Conservation (phyloP, 768 basidiomycete genomes). For the Dioszegia crocea region DNA sequence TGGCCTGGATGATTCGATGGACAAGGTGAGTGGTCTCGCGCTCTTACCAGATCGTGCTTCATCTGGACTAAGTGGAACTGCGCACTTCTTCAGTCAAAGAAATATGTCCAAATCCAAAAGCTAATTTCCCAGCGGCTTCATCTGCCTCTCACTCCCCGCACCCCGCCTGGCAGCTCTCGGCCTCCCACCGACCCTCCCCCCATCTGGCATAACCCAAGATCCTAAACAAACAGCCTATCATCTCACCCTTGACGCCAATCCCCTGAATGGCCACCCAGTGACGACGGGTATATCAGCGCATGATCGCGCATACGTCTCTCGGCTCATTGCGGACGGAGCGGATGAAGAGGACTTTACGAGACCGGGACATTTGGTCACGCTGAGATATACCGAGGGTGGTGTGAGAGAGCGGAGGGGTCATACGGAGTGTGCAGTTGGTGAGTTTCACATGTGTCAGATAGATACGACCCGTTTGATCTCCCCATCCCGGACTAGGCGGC, state of each 20-base stretch:
- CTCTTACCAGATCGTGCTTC: background rate
- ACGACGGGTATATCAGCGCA: slow-evolving; percentile 96
- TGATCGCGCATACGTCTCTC: slow-evolving; percentile 82
- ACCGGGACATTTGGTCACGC: slow-evolving; percentile 92
- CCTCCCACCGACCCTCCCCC: slow-evolving; percentile 58
- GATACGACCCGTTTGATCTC: too few relatives aligned
- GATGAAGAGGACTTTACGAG: slow-evolving; percentile 71
- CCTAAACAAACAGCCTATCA: slow-evolving; percentile 91
- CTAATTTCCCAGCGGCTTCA: slow-evolving; percentile 67
- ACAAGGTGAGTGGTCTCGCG: slow-evolving; percentile 64
- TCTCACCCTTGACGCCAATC: slow-evolving; percentile 83
- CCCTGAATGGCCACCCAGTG: slow-evolving; percentile 54
- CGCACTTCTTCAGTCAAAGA: too few relatives aligned
- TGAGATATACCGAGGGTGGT: slow-evolving; percentile 80
- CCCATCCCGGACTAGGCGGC: too few relatives aligned
- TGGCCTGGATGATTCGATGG: slow-evolving; percentile 98
- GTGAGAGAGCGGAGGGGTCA: slow-evolving; percentile 84
- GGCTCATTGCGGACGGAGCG: slow-evolving; percentile 63
- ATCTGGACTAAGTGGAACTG: too few relatives aligned
- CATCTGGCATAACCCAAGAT: slow-evolving; percentile 58
- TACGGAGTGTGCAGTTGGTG: slow-evolving; percentile 76
- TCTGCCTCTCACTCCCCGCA: slow-evolving; percentile 78
- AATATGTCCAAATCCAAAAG: too few relatives aligned
- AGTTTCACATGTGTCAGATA: too few relatives aligned
- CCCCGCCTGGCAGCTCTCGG: slow-evolving; percentile 70